Evolutionary conservation across 169 alveolate genomes (phyloP), one percentile per base, ranked within the genome.

Genomic region (Babesia ovis): DNA sequence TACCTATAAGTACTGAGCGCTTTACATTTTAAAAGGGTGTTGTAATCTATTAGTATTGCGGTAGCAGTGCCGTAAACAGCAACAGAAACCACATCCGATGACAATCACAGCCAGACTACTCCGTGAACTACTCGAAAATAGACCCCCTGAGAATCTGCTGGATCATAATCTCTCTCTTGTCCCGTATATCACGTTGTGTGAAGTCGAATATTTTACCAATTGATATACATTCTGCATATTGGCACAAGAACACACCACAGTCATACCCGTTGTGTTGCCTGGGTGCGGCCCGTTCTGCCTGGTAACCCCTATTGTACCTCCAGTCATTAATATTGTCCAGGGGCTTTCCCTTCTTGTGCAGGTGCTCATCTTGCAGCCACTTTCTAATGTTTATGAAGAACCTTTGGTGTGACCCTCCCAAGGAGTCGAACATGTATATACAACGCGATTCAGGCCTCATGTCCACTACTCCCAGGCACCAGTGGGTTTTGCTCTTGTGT

Each of bases 241-340:
- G 93, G 57, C 97, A 93, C 29, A 93, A 66, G 71, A 93, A 93
- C 27, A 93, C 94, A n/a, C 97, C 97, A 55, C 97, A 93, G 48
- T 93, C 97, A 25, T 89, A 89, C 4, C 94, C 91, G 62, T 93
- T 93, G 37, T 90, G 76, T 57, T 93, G 97, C 31, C 59, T 74
- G 6, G 96, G 97, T 14, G 91, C 87, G 45, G 29, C 71, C 25
- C 80, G 84, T 20, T 41, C 85, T 25, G 85, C 20, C 53, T 32
- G 29, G 54, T 5, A 71, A 8, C 27, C 31, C 16, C 5, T 27
- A 23, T 37, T 51, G 35, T 46, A 31, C 57, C 48, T 54, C 89
- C 89, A 81, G n/a, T 70, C 85, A 42, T 48, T 45, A n/a, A 81
- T 43, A 25, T 35, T 39, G 11, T 32, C 34, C 14, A 79, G 62